Evolutionary conservation across 225 moss, liverwort and hornwort species (phyloP).

Genomic region (Takakia lepidozioides): DNA sequence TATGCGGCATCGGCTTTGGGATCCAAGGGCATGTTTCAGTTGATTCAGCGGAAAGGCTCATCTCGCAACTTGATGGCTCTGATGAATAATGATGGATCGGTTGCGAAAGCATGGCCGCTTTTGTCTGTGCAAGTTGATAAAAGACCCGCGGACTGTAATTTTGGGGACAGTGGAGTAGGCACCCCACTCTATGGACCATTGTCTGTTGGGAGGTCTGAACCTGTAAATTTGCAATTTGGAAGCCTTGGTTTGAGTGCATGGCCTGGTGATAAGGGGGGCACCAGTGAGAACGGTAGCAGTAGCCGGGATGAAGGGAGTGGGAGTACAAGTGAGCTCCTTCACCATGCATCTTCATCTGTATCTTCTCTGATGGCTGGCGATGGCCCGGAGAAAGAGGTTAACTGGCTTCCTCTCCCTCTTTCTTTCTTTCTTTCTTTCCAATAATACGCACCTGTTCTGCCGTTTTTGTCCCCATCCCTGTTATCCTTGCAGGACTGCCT

Average conservation of each 20-base stretch:
- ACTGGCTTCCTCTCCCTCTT: not conserved
- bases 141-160: conserved; percentile 34
- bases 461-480: too few species aligned
- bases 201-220: conserved; percentile 68
- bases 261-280: conserved; percentile 70
- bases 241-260: conserved; percentile 85
- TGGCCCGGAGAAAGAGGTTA: conserved; percentile 64
- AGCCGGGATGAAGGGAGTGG: conserved; percentile 32
- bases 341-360: conserved; percentile 33
- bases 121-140: conserved; percentile 32
- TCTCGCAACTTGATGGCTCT: conserved; percentile 86
- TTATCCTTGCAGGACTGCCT: too few species aligned
- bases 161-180: conserved; percentile 55
- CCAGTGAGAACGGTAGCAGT: conserved; percentile 66
- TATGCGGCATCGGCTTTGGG: conserved; percentile 86
- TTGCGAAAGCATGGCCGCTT: conserved; percentile 91
- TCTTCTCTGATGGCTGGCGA: conserved; percentile 48
- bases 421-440: not conserved
- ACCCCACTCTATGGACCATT: conserved; percentile 83
- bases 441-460: not conserved
- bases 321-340: conserved; percentile 16
- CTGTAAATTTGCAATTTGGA: conserved; percentile 82
- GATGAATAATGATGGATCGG: conserved; percentile 88
- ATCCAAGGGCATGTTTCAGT: conserved; percentile 94
- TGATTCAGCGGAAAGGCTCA: conserved; percentile 89